Evolutionary conservation across 768 basidiomycete species (phyloP), one percentile per base, ranked within the genome.

Genomic region (Sporobolomyces phaffii): DNA sequence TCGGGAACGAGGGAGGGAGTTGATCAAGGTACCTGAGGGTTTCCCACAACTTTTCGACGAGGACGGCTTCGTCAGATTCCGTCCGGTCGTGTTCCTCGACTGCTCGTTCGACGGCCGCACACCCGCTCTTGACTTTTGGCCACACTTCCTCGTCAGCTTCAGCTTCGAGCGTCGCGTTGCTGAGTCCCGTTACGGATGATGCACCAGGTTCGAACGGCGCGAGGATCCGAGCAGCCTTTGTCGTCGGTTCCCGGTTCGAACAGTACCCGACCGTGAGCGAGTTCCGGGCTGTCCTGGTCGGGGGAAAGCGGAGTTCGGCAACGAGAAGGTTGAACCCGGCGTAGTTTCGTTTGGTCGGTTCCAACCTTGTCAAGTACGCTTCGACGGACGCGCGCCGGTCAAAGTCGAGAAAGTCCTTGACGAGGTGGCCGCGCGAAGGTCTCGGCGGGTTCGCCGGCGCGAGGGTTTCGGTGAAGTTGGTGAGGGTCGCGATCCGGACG

Each of bases 321-420:
- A 78, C 50, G 24, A 80, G 60, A 17, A 80, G 69, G 65, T 80
- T 80, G 78, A 76, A 79, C 0, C 78, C 79, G 17, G 78, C 78
- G 64, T 78, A 78, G 3, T 71, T 48, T 0, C 59, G 59, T 51
- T 73, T 73, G 3, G 36, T 38, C 10, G 22, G 15, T 29, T 70
- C 53, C 31, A 76, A 51, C 0, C 45, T 24, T 13, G 49, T 36
- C 24, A 79, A 54, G 62, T 77, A 75, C 9, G 58, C 36, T 26
- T 72, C 43, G 51, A 73, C 22, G 41, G 68, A 22, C 18, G 41
- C 36, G 6, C 44, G 53, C 11, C 18, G 22, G 8, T 62, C 47
- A 28, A n/a, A 51, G 40, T 64, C 54, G 34, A 79, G 70, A 52
- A 75, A 78, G 28, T 73, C 65, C 26, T 71, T 74, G 29, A 77